Evolutionary conservation across 2,329 filamentous ascomycete genomes (phyloP).

Genomic region (Trichoderma afroharzianum): DNA sequence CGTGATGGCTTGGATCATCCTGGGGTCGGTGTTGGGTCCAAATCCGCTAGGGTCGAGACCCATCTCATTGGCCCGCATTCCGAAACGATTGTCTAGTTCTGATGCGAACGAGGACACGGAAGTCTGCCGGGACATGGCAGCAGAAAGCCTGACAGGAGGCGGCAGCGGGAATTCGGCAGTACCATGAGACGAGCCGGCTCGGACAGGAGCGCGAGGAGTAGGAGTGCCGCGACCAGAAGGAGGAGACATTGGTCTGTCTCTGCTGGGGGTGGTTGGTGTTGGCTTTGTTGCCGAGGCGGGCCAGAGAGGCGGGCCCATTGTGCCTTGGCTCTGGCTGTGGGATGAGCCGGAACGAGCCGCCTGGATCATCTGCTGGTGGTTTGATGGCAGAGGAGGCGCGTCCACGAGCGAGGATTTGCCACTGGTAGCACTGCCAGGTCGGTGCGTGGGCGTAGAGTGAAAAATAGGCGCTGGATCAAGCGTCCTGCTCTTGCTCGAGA

Average conservation of each 20-base stretch:
- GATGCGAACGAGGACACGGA: conserved; percentile 95
- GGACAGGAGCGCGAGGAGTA: conserved; percentile 51
- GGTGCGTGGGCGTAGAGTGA: conserved; percentile 38
- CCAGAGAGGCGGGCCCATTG: conserved; percentile 80
- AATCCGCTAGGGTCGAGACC: conserved; percentile 56
- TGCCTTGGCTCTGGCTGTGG: conserved; percentile 30
- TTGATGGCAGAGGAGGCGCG: conserved; percentile 70
- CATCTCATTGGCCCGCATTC: conserved; percentile 59
- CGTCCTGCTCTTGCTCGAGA: conserved; percentile 35
- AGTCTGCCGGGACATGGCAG: conserved; percentile 51
- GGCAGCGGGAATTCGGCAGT: conserved; percentile 48
- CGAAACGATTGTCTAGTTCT: conserved; percentile 88
- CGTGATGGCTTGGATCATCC: conserved; percentile 98
- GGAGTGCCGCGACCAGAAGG: conserved; percentile 51
- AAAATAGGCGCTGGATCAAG: conserved; percentile 36
- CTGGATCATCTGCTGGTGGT: conserved; percentile 82
- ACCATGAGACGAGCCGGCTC: conserved; percentile 45
- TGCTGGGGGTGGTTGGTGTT: conserved; percentile 60
- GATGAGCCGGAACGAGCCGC: conserved; percentile 63
- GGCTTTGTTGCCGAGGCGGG: conserved; percentile 68
- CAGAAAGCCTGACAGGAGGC: conserved; percentile 28
- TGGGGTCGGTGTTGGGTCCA: conserved; percentile 75
- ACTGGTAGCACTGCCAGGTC: conserved; percentile 73
- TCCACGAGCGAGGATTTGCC: conserved; percentile 42
- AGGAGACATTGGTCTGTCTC: conserved; percentile 43